Evolutionary conservation across 2,329 filamentous ascomycete species (phyloP), one percentile per base, ranked within the genome.

Genomic region (Cryphonectria nitschkei): DNA sequence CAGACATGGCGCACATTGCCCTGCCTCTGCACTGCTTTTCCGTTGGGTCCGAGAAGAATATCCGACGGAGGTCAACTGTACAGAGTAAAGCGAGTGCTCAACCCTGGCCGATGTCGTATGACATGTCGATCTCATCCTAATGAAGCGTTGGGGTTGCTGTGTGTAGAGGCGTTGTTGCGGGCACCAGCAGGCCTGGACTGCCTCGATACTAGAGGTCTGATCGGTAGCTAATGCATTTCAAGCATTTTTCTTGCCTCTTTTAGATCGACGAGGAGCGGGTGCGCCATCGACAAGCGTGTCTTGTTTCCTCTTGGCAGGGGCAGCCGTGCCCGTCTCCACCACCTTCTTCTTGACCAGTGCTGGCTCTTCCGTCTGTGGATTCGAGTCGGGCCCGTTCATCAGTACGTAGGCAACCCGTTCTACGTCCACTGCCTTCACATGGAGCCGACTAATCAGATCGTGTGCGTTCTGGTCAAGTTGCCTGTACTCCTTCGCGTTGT

Each of bases 331-430:
- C 29, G 63, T 22, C 13, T 69, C 34, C 19, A 69, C 50, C 64
- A 63, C 67, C 50, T 56, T 50, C 26, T 74, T 68, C 14, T 32
- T 41, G 34, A n/a, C 37, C 50, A 26, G 62, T 29, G 64, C 19
- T 9, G 39, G 29, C 39, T n/a, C 52, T 68, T 69, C 63, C 34
- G 64, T 37, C 41, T n/a, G 52, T 41, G 46, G 2, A 32, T 14
- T 52, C 22, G 68, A 58, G 5, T 16, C 11, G 19, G 32, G 3
- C 16, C 80, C 76, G 74, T 82, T 88, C 76, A 92, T 87, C 65
- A 93, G 77, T 13, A 93, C 91, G 77, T 89, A 93, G 2, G 92
- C 92, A 26, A 90, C 91, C 78, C 87, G 90, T 79, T 94, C 92
- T 6, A 91, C 81, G 46, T 93, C 88, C 56, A 88, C 83, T 1